phyloP scores from a whole-genome alignment of 495 filamentous ascomycete genomes.

The Tuber indicum region DNA sequence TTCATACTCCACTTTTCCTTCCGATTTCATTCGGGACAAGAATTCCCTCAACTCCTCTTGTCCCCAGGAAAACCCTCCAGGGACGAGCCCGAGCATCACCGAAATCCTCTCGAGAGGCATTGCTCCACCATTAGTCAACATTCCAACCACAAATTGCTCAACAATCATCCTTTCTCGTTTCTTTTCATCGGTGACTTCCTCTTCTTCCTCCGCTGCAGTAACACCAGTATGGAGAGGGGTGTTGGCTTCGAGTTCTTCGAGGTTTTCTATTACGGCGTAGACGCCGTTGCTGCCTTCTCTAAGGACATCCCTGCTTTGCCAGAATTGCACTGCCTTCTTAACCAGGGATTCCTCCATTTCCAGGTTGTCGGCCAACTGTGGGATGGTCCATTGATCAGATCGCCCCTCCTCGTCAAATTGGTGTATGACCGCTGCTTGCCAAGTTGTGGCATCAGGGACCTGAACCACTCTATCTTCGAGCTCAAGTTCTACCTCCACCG shows the following conservation, averaged over 20 bases:
- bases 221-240: slow-evolving; percentile 44
- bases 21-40: slow-evolving; percentile 44
- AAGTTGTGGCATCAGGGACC: slow-evolving; percentile 67
- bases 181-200: slow-evolving; percentile 62
- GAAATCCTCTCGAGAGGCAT: slow-evolving; percentile 75
- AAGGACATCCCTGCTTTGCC: slow-evolving; percentile 74
- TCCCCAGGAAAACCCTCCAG: slow-evolving; percentile 76
- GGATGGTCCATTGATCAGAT: slow-evolving; percentile 47
- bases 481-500: slow-evolving; percentile 73
- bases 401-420: slow-evolving; percentile 59
- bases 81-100: slow-evolving; percentile 89
- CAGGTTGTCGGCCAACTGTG: slow-evolving; percentile 58
- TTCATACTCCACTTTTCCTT: slow-evolving; percentile 28
- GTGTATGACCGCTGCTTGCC: slow-evolving; percentile 84
- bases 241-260: slow-evolving; percentile 49
- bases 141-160: slow-evolving; percentile 83
- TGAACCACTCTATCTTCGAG: slow-evolving; percentile 68
- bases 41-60: slow-evolving; percentile 70
- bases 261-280: slow-evolving; percentile 60
- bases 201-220: slow-evolving; percentile 50
- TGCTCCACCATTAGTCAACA: slow-evolving; percentile 83
- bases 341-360: slow-evolving; percentile 73
- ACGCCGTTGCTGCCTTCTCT: slow-evolving; percentile 51
- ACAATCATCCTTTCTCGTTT: slow-evolving; percentile 72
- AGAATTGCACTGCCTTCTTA: slow-evolving; percentile 72